A percentile compares a stretch with the other conserved stretches of the same genome.
Evolutionary conservation across 2,329 filamentous ascomycete species (phyloP).

Genomic region (Verticillium alfalfae): DNA sequence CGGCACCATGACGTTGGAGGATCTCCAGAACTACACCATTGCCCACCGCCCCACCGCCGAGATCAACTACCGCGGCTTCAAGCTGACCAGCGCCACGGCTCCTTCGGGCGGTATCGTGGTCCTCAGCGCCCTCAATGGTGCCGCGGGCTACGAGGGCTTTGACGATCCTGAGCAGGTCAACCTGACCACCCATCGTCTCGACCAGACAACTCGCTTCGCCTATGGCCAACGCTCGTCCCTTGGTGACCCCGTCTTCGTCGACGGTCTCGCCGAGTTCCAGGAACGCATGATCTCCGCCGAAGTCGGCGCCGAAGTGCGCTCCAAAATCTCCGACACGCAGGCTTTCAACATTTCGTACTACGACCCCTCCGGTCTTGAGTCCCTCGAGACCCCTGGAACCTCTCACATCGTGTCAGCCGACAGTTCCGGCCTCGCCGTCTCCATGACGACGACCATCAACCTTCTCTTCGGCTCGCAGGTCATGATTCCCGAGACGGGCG

Average conservation of each 20-base stretch:
- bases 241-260: constrained; percentile 70
- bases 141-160: constrained; percentile 65
- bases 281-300: constrained; percentile 59
- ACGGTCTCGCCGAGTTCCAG: constrained; percentile 54
- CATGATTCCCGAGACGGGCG: constrained; percentile 74
- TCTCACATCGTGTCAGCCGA: constrained; percentile 66
- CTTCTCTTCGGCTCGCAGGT: constrained; percentile 71
- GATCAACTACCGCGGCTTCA: constrained; percentile 65
- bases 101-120: constrained; percentile 71
- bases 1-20: constrained; percentile 72
- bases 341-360: constrained; percentile 34
- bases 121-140: constrained; percentile 66
- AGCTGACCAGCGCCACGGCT: constrained; percentile 60
- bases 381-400: constrained; percentile 59
- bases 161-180: constrained; percentile 46
- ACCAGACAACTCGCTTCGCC: constrained; percentile 78
- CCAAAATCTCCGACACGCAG: constrained; percentile 34
- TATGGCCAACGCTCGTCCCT: constrained; percentile 70
- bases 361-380: constrained; percentile 39
- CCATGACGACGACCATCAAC: constrained; percentile 77
- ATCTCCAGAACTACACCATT: constrained; percentile 68
- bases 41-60: constrained; percentile 54
- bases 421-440: constrained; percentile 63
- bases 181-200: constrained; percentile 70
- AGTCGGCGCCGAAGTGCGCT: constrained; percentile 46